Conservation (phyloP, 345 rosid species). For the Orychophragmus violaceus region DNA sequence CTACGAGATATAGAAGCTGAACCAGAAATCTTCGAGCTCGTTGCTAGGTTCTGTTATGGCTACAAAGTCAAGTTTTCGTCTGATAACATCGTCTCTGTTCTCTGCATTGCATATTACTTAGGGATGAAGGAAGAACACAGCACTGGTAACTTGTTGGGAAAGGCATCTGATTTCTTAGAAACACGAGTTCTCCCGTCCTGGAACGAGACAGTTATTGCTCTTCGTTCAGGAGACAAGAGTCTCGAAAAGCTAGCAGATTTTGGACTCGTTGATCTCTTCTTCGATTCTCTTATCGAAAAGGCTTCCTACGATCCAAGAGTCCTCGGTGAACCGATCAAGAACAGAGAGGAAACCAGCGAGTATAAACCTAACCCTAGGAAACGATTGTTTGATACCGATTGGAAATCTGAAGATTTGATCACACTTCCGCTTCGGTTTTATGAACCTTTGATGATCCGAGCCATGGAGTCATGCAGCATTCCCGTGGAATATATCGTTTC, state of each 20-base stretch:
- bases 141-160: constrained; percentile 48
- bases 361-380: constrained; percentile 62
- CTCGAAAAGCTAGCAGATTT: constrained; percentile 37
- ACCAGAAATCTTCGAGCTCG: constrained; percentile 49
- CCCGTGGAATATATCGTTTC: constrained; percentile 29
- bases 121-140: constrained; percentile 65
- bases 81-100: constrained; percentile 55
- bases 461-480: constrained; percentile 37
- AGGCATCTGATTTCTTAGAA: constrained; percentile 43
- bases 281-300: constrained; percentile 49
- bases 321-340: constrained; percentile 50
- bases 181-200: constrained; percentile 57
- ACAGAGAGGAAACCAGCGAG: constrained; percentile 25
- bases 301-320: constrained; percentile 53
- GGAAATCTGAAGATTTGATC: constrained; percentile 57
- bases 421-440: constrained; percentile 48
- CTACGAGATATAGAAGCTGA: constrained; percentile 50
- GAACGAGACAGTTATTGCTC: constrained; percentile 68
- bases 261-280: constrained; percentile 55
- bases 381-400: constrained; percentile 48
- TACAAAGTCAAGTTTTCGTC: constrained; percentile 37
- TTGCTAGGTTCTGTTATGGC: constrained; percentile 68
- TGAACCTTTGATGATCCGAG: constrained; percentile 40
- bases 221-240: constrained; percentile 31
- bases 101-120: constrained; percentile 49